Evolutionary conservation across 2,329 filamentous ascomycete species (phyloP).

Genomic region (Colletotrichum somersetense): DNA sequence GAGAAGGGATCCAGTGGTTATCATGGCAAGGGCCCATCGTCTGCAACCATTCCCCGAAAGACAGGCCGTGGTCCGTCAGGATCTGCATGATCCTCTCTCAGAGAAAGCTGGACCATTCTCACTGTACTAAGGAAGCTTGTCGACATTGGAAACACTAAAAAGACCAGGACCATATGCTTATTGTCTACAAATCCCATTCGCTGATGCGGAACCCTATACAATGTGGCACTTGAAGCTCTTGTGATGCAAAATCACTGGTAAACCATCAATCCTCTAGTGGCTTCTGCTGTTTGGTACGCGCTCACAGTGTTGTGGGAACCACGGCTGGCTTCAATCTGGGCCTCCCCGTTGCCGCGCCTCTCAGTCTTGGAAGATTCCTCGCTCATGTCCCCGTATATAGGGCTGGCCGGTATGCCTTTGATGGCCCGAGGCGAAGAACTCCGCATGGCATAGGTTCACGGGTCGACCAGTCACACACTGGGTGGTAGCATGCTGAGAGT

Average conservation of each 20-base stretch:
- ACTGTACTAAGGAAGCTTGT: constrained; percentile 47
- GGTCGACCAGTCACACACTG: no score
- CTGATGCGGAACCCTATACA: constrained; percentile 43
- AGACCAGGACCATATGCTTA: constrained; percentile 44
- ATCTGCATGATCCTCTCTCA: constrained; percentile 16
- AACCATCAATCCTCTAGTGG: constrained; percentile 44
- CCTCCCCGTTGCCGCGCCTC: background rate
- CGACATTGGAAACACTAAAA: constrained; percentile 46
- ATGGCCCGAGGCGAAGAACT: no score
- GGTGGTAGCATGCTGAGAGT: no score
- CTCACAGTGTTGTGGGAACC: constrained; percentile 45
- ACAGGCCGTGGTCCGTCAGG: constrained; percentile 14
- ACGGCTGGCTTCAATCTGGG: background rate
- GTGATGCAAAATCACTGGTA: constrained; percentile 44
- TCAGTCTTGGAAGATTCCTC: no score
- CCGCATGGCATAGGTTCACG: no score
- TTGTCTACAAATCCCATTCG: constrained; percentile 35
- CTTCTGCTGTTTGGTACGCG: constrained; percentile 33
- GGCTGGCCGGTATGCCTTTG: no score
- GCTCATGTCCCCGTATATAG: no score
- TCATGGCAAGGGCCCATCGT: background rate
- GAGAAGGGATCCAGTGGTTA: background rate
- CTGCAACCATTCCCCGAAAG: background rate
- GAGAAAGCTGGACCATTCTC: constrained; percentile 44
- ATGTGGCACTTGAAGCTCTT: constrained; percentile 45